A percentile compares a stretch with the other conserved stretches of the same genome.
Evolutionary conservation across 2,329 filamentous ascomycete species (phyloP).

Genomic region (Claviceps lovelessii): DNA sequence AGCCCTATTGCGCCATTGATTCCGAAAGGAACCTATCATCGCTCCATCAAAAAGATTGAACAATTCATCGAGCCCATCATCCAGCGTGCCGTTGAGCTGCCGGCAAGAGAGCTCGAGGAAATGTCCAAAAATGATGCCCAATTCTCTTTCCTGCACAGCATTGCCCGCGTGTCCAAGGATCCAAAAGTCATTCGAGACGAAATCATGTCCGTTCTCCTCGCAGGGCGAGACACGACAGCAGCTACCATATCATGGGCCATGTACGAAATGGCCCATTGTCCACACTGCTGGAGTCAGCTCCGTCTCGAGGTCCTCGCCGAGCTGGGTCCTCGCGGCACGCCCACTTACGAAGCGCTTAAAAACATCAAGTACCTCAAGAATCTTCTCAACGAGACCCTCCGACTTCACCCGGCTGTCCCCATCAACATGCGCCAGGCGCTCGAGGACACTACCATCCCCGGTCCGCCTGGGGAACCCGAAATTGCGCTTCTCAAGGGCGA

Average conservation of each 20-base stretch:
- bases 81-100: slow-evolving; percentile 47
- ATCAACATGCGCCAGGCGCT: too few species aligned
- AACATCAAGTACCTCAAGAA: too few species aligned
- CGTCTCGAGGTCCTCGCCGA: slow-evolving; percentile 10
- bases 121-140: slow-evolving; percentile 50
- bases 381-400: too few species aligned
- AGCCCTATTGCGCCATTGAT: slow-evolving; percentile 41
- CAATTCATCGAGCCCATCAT: slow-evolving; percentile 58
- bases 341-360: slow-evolving; percentile 12
- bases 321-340: slow-evolving; percentile 47
- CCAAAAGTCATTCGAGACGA: slow-evolving; percentile 57
- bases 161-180: slow-evolving; percentile 53
- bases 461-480: too few species aligned
- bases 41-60: slow-evolving; percentile 51
- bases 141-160: slow-evolving; percentile 66
- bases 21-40: slow-evolving; percentile 44
- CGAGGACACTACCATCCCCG: too few species aligned
- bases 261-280: too few species aligned
- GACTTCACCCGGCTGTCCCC: too few species aligned
- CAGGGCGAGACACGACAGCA: too few species aligned
- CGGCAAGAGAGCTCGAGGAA: slow-evolving; percentile 48
- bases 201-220: slow-evolving; percentile 50
- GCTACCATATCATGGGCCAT: too few species aligned
- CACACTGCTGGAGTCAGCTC: too few species aligned
- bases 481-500: too few species aligned